Evolutionary conservation across 768 basidiomycete species (phyloP).

Genomic region (Inosperma sp.): DNA sequence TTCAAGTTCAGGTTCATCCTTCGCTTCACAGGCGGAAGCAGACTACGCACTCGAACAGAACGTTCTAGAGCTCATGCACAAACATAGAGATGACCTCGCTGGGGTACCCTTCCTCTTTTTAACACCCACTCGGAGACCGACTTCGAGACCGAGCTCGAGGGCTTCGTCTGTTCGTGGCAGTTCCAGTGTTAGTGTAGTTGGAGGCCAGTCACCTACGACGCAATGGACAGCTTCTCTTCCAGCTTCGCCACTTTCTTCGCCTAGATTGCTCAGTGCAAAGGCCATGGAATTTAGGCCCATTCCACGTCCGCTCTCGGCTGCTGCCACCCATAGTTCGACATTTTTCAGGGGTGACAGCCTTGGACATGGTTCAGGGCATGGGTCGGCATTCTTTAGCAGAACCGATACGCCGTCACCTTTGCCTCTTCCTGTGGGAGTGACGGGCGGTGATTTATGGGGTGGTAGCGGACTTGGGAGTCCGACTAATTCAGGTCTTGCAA

Average conservation of each 20-base stretch:
- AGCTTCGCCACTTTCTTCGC: slow-evolving; percentile 79
- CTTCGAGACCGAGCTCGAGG: slow-evolving; percentile 76
- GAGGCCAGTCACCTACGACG: too few species aligned
- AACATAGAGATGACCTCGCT: slow-evolving; percentile 80
- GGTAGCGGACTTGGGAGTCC: too few species aligned
- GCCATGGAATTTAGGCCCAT: slow-evolving; percentile 87
- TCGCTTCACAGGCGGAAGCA: too few species aligned
- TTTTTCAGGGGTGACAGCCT: slow-evolving; percentile 66
- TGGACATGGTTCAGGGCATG: slow-evolving; percentile 84
- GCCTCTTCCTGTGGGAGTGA: not conserved
- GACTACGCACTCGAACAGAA: too few species aligned
- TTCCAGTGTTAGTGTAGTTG: too few species aligned
- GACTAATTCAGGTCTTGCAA: too few species aligned
- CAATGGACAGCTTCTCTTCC: slow-evolving; percentile 80
- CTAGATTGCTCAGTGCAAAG: slow-evolving; percentile 83
- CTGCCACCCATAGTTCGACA: slow-evolving; percentile 50
- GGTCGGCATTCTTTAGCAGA: too few species aligned
- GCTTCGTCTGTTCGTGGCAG: slow-evolving; percentile 47
- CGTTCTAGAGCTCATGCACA: slow-evolving; percentile 94
- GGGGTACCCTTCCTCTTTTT: slow-evolving; percentile 81
- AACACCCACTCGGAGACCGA: slow-evolving; percentile 72
- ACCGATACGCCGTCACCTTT: not conserved
- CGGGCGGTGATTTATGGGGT: too few species aligned
- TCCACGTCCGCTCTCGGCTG: slow-evolving; percentile 72
- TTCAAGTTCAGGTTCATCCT: not conserved